Evolutionary conservation across 169 alveolate genomes (phyloP).

Genomic region (Plasmodium gonderi): DNA sequence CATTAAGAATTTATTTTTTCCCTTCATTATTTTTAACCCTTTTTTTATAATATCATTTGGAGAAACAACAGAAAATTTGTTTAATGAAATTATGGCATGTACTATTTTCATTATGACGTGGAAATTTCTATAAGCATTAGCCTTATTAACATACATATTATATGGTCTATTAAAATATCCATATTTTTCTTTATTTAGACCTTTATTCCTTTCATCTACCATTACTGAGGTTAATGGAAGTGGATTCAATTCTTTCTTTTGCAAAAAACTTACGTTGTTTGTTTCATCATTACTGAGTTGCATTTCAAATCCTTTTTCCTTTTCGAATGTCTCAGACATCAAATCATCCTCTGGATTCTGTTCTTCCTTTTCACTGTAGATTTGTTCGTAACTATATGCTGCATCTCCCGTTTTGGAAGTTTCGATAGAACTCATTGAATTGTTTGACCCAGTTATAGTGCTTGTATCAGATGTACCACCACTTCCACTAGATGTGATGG

Average conservation of each 20-base stretch:
- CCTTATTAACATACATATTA: conserved; percentile 49
- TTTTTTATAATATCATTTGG: conserved; percentile 35
- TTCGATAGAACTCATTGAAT: too few species aligned
- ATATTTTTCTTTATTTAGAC: neutral
- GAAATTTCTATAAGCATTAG: conserved; percentile 27
- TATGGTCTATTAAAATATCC: conserved; percentile 63
- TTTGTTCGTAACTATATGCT: too few species aligned
- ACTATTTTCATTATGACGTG: conserved; percentile 34
- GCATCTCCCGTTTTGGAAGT: too few species aligned
- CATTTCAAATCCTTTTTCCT: neutral
- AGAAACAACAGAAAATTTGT: conserved; percentile 67
- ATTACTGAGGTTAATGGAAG: conserved; percentile 9
- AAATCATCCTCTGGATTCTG: too few species aligned
- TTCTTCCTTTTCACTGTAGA: neutral
- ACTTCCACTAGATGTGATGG: neutral
- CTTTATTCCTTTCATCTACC: conserved; percentile 22
- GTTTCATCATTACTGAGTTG: neutral
- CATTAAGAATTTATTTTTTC: neutral
- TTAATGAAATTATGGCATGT: conserved; percentile 57
- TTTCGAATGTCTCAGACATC: neutral
- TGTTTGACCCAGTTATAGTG: too few species aligned
- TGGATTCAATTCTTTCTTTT: neutral
- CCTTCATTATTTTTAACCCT: conserved; percentile 2
- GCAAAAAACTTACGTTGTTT: conserved; percentile 9
- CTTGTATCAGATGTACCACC: too few species aligned